Evolutionary conservation across 1,284 basidiomycete species (phyloP), one percentile per base, ranked within the genome.

Genomic region (Phaffia rhodozyma): DNA sequence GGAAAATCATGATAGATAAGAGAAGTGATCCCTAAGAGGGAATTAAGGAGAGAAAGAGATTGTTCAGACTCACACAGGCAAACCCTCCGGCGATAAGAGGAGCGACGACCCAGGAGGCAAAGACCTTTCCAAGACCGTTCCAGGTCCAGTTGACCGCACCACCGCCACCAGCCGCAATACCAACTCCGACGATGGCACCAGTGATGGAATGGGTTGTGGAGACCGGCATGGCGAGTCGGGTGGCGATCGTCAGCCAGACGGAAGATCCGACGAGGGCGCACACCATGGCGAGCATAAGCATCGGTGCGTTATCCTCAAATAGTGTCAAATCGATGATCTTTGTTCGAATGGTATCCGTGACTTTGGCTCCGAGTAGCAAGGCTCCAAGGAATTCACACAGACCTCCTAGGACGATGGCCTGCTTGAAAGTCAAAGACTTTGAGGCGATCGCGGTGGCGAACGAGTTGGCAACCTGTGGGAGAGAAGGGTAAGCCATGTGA

Each of bases 91-190:
- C 47, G 43, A 48, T 27, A 23, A 61, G 25, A n/a, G 30, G 47
- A 51, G 13, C 16, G 43, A 25, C 47, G 32, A 61, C 61, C 50
- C 70, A 59, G 21, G 66, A 66, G 25, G 70, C 69, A 76, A 50
- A 79, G 69, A 66, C 79, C 68, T 76, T 77, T 43, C 75, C 76
- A 50, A 43, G 38, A 43, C 68, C 70, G 68, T 79, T 77, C 79
- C 79, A 81, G 13, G 79, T 78, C 79, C 79, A 80, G 55, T 76
- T 68, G 55, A 78, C 77, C 0, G 71, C 69, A n/a, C 72, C 69
- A 29, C 68, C 65, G 11, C 78, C 78, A 30, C 72, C 76, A 16
- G 75, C 68, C 1, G 79, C 79, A 25, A 80, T 75, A 66, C 79
- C 79, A 38, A 77, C 75, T 69, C 79, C 79, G 16, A 75, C 76